Percentiles rank a stretch among this genome's conserved stretches.
These are phyloP conservation scores for Colletotrichum sp. DNA, from an alignment of 2,329 filamentous ascomycete genomes.

Conservation along the genomic window DNA sequence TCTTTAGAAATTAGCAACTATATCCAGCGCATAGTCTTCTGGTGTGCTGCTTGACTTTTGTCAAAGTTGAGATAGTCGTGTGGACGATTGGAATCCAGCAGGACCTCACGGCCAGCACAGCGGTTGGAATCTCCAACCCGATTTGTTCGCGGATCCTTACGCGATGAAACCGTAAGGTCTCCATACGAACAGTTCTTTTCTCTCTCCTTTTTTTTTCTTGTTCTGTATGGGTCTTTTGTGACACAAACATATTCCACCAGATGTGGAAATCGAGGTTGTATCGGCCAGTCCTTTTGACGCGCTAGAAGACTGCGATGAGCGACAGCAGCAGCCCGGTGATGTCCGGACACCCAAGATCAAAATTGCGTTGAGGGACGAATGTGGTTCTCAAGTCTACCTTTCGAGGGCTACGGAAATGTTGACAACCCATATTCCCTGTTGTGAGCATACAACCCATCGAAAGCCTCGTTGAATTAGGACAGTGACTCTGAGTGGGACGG, in stretches of 20 bases:
- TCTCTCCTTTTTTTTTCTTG: neutral
- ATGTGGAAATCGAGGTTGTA: neutral
- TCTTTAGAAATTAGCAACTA: neutral
- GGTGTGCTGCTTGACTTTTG: rapidly evolving
- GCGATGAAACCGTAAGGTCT: neutral
- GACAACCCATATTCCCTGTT: neutral
- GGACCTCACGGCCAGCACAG: neutral
- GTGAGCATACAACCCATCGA: neutral
- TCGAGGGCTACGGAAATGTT: neutral
- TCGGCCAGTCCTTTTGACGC: neutral
- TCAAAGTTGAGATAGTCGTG: neutral
- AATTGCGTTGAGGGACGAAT: rapidly evolving
- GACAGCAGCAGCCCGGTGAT: neutral
- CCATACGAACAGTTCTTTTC: neutral
- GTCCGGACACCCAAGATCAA: rapidly evolving
- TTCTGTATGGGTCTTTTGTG: neutral
- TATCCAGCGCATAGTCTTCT: rapidly evolving
- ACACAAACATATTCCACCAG: neutral
- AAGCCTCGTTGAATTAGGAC: neutral
- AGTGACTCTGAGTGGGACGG: neutral
- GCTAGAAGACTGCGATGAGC: neutral
- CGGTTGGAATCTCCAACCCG: rapidly evolving
- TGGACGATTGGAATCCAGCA: neutral
- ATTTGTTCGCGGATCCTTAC: neutral
- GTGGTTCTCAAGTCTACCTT: rapidly evolving